Conservation (phyloP, 176 grass and related monocot genomes). For the Lolium perenne region DNA sequence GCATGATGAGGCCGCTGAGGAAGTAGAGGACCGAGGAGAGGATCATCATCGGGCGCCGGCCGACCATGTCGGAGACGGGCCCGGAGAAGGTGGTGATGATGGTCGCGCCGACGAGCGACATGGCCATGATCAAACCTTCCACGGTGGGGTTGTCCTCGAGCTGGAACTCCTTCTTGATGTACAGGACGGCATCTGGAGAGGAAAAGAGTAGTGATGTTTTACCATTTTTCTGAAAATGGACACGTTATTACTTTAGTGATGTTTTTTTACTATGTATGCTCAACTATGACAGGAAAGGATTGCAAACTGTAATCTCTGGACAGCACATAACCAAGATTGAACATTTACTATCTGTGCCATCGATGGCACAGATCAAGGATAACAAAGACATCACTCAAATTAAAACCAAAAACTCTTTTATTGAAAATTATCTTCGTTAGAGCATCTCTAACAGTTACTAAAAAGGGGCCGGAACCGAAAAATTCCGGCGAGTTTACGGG, state of each 20-base stretch:
- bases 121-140: conserved; percentile 89
- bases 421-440: background rate
- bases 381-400: background rate
- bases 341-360: no score
- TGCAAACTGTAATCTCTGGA: background rate
- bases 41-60: conserved; percentile 83
- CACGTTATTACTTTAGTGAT: no score
- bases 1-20: conserved; percentile 76
- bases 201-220: conserved; percentile 10
- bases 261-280: background rate
- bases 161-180: conserved; percentile 90
- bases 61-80: conserved; percentile 70
- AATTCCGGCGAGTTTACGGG: no score
- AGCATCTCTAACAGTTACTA: no score
- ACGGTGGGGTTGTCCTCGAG: conserved; percentile 69
- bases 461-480: no score
- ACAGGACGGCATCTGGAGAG: conserved; percentile 75
- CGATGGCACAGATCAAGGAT: conserved; percentile 31
- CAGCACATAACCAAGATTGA: conserved; percentile 12
- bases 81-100: conserved; percentile 91
- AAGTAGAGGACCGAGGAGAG: conserved; percentile 79
- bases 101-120: conserved; percentile 87
- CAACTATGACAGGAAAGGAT: conserved; percentile 20
- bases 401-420: background rate
- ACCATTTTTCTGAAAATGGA: no score